Evolutionary conservation across 75 land plant species (phyloP), one percentile per base, ranked within the genome.

Genomic region (Adiantum capillusveneris): DNA sequence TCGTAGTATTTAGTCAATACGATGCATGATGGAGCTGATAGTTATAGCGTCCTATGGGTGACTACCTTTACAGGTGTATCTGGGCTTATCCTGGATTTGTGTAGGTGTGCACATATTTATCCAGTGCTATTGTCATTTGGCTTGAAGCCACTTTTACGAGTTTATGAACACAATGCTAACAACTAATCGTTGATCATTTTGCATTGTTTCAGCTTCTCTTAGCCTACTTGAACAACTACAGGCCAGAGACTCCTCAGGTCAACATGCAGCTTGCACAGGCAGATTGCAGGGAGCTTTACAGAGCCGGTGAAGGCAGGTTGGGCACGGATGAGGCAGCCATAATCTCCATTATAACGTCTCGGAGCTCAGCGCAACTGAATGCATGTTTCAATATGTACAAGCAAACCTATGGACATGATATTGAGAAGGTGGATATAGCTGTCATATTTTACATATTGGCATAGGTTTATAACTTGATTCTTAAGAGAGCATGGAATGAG

Each of bases 301-400:
- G 75, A 70, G 80, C 81, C 59, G 81, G 85, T 52, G 78, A 74
- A 25, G 82, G 77, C 2, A 59, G 66, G 1, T 44, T 52, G 16
- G 80, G 82, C 63, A 63, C 65, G 9, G 50, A 72, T 52, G 88
- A 88, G 44, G 75, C 79, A 42, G 60, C 81, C 48, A 68, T 79
- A 27, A 70, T 84, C 0, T 79, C 75, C 42, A 85, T 79, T 3
- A 31, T 88, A 27, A 74, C 74, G 30, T 77, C 88, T 39, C 69
- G 93, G 31, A 82, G 90, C 68, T 65, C 84, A 26, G 66, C 73
- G n/a, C 94, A 88, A 44, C 64, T 88, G 27, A 85, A 52, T 43
- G 65, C 78, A 6, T 76, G 75, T 30, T 67, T 82, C 52, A 51
- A 62, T 28, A 56, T 65, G 60, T 88, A 88, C 51, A 75, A 76